Evolutionary conservation across 345 rosid genomes (phyloP).

Genomic region (Citropsis articulata): DNA sequence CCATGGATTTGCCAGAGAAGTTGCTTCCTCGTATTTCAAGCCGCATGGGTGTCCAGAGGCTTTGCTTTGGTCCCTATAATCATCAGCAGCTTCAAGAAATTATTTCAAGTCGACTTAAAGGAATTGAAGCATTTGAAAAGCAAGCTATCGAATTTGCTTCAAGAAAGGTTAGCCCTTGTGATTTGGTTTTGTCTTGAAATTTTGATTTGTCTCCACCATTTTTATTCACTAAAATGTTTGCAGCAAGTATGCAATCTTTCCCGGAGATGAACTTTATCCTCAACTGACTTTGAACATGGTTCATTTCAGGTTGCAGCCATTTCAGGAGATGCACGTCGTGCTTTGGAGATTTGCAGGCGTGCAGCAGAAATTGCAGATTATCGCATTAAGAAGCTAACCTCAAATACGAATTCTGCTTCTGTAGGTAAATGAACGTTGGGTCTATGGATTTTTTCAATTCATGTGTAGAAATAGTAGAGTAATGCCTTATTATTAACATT

Average conservation of each 20-base stretch:
- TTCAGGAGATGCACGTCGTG: slow-evolving; percentile 98
- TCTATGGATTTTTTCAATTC: neutral
- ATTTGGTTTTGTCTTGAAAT: neutral
- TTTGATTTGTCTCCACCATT: neutral
- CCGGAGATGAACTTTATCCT: neutral
- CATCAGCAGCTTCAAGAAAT: slow-evolving; percentile 94
- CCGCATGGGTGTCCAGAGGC: slow-evolving; percentile 94
- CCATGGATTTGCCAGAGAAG: slow-evolving; percentile 99
- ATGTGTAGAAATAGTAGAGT: neutral
- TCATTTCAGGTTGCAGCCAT: slow-evolving; percentile 77
- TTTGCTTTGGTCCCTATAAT: slow-evolving; percentile 93
- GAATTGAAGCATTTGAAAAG: slow-evolving; percentile 82
- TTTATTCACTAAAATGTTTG: neutral
- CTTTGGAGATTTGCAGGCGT: slow-evolving; percentile 92
- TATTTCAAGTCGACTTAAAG: slow-evolving; percentile 72
- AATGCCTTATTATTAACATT: neutral
- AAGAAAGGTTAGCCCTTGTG: slow-evolving; percentile 53
- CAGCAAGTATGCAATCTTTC: neutral
- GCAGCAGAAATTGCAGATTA: slow-evolving; percentile 94
- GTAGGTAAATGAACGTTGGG: slow-evolving; percentile 31
- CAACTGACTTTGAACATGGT: slow-evolving; percentile 1
- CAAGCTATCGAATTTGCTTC: slow-evolving; percentile 97
- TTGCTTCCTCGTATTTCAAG: slow-evolving; percentile 96
- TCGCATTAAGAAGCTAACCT: slow-evolving; percentile 40
- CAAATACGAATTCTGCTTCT: slow-evolving; percentile 21